phyloP scores from a whole-genome alignment of 2,329 filamentous ascomycete species.

The Beauveria rudraprayagi region DNA sequence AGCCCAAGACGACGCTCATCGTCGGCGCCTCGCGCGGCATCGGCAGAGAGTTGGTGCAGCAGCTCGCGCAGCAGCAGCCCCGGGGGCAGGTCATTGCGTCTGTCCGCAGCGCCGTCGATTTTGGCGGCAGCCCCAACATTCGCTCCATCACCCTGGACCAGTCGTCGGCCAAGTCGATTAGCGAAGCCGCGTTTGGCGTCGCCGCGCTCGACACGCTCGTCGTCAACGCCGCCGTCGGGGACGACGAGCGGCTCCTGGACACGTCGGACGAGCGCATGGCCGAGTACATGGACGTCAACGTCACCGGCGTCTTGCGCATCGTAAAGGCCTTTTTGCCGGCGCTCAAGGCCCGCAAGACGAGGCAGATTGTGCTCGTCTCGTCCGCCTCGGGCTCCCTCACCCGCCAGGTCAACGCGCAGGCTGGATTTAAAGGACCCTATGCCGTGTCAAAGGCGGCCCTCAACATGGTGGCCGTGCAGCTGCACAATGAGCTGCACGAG shows the following conservation, averaged over 20 bases:
- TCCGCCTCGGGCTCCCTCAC: constrained; percentile 2
- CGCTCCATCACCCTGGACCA: constrained; percentile 4
- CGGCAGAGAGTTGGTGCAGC: constrained; percentile 6
- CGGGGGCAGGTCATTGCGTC: background rate
- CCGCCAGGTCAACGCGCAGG: background rate
- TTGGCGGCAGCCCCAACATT: background rate
- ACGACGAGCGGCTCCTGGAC: background rate
- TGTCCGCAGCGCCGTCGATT: background rate
- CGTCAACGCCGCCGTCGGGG: constrained; percentile 7
- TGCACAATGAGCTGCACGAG: constrained; percentile 10
- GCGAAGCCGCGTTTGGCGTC: constrained; percentile 1
- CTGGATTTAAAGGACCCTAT: background rate
- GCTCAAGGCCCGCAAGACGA: constrained; percentile 6
- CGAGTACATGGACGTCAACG: constrained; percentile 9
- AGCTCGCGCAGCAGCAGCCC: constrained; percentile 1
- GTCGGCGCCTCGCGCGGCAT: constrained; percentile 10
- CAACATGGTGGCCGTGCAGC: constrained; percentile 11
- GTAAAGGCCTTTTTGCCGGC: constrained; percentile 10
- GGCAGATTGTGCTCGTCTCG: constrained; percentile 10
- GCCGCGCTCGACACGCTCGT: constrained; percentile 11
- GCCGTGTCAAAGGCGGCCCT: constrained; percentile 9
- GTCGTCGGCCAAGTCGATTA: constrained; percentile 4
- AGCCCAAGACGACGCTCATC: constrained; percentile 6
- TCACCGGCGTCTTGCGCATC: constrained; percentile 8
- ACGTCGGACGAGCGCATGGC: constrained; percentile 8